Conservation (phyloP, 2,329 filamentous ascomycete species). For the Metarhizium humberi region DNA sequence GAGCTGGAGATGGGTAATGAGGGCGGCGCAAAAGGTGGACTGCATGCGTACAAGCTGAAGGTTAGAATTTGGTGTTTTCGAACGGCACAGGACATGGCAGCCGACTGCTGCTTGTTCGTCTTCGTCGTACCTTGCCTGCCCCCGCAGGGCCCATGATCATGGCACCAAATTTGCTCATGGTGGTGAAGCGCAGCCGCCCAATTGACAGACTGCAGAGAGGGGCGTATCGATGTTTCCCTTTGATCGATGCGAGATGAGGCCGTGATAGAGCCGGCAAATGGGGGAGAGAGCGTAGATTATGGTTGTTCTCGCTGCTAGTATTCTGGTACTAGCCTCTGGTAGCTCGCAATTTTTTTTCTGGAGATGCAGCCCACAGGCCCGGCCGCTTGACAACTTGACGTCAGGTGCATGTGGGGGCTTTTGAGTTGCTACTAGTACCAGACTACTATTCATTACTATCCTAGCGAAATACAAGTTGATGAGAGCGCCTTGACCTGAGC, state of each 20-base stretch:
- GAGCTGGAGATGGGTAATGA: slow-evolving; percentile 87
- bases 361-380: not conserved
- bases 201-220: not conserved
- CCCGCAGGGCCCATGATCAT: slow-evolving; percentile 95
- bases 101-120: not conserved
- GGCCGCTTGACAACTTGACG: not conserved
- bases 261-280: too few relatives aligned
- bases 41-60: slow-evolving; percentile 19
- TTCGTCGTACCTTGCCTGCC: slow-evolving; percentile 68
- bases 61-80: not conserved
- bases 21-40: slow-evolving; percentile 88
- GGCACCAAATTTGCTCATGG: slow-evolving; percentile 88
- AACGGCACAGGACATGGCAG: not conserved
- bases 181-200: not conserved
- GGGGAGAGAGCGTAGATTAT: too few relatives aligned
- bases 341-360: not conserved
- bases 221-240: not conserved
- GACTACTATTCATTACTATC: too few relatives aligned
- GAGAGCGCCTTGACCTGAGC: too few relatives aligned
- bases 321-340: too few relatives aligned
- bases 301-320: too few relatives aligned
- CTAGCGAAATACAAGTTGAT: too few relatives aligned
- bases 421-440: too few relatives aligned
- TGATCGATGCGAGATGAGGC: not conserved
- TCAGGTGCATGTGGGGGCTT: not conserved